Base-by-base conservation (phyloP, 352 stramenopile genomes). In the Globisporangium spinosum region DNA sequence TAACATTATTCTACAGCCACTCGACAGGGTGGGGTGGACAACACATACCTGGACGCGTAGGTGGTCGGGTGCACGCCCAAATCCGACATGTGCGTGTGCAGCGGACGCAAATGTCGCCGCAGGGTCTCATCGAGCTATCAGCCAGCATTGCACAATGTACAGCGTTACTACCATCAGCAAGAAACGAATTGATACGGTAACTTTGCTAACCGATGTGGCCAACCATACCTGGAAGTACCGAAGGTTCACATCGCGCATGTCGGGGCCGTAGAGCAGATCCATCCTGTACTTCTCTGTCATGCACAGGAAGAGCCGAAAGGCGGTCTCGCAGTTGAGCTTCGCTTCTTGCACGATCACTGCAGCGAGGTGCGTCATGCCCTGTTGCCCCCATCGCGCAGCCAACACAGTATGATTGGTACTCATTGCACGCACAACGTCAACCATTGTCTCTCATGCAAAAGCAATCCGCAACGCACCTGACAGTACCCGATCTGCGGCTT, bases 401-500 rank as follows among this genome's bases (percentile, higher is more conserved):
- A 20, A 51, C 12, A 38, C 7, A 38, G 5, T 38, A 23, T 9
- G 3, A 2, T 51, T 51, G 12, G 1, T 7, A 23, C 43, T 20
- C 43, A 23, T 6, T 23, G 43, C 7, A 12, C 8, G 17, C 43
- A 45, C n/a, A 47, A 47, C 13, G 6, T 25, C 15, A 25, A 9
- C 45, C 4, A 25, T 7, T 58, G 5, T 58, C 12, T 17, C 40
- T 6, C 8, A 12, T 38, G 32, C 27, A 23, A 17, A 25, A 15
- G 10, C 20, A 45, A 35, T 29, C 20, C 45, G 20, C 20, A 61
- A 29, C 34, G 29, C 12, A 80, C 75, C 75, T 85, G 78, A 51
- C 78, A 85, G 57, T 85, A 85, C 43, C 78, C 76, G 45, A 83
- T 80, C 61, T 85, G 78, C 3, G 78, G 78, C 57, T 85, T 82